Percentiles rank a stretch among this genome's conserved stretches.
These are phyloP conservation scores for Lepidium didymum DNA, from an alignment of 345 rosid species.

Conservation along the genomic window DNA sequence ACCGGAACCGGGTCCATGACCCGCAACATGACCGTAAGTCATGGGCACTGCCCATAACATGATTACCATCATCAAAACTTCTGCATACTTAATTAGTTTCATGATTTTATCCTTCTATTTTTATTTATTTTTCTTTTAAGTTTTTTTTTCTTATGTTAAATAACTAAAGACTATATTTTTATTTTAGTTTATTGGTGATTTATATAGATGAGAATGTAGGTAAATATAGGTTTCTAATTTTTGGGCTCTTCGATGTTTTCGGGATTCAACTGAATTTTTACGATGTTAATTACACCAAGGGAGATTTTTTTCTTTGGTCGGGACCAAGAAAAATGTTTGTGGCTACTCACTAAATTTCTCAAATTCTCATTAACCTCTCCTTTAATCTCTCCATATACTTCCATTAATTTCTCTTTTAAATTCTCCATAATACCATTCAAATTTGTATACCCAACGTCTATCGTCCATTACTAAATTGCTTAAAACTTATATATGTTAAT, in stretches of 20 bases:
- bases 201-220: background rate
- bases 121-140: too few species aligned
- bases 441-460: background rate
- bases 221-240: background rate
- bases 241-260: conserved; percentile 36
- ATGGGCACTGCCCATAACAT: conserved; percentile 5
- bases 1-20: background rate
- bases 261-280: conserved; percentile 68
- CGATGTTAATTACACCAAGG: conserved; percentile 56
- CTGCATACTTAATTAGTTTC: background rate
- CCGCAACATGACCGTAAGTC: background rate
- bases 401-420: background rate
- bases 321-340: conserved; percentile 14
- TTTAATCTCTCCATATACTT: too few species aligned
- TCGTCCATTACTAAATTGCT: background rate
- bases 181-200: background rate
- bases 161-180: background rate
- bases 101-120: background rate
- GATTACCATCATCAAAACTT: background rate
- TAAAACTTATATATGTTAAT: too few species aligned
- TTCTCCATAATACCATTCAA: too few species aligned
- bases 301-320: conserved; percentile 26
- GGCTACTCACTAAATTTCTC: conserved; percentile 26
- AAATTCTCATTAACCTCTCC: background rate
- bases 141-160: too few species aligned